Base-by-base conservation (phyloP, 768 basidiomycete species). In the Suillus variegatus region DNA sequence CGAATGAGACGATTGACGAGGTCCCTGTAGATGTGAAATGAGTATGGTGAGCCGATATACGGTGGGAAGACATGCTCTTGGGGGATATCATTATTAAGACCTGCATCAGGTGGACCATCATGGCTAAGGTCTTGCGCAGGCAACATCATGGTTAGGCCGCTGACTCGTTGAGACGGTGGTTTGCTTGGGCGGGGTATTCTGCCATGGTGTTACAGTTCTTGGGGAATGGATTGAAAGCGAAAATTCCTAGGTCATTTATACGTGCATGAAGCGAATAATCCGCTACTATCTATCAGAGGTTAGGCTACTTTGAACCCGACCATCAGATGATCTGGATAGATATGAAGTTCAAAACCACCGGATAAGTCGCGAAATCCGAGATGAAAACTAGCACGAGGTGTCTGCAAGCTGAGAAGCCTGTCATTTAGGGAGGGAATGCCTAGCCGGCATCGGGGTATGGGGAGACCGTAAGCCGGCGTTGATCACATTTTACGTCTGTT, bases 1-100 rank as follows among this genome's bases (percentile, higher is more conserved):
- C 55, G 38, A 35, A 68, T 67, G 28, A 68, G 62, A 46, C 60
- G 57, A 22, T 36, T 57, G 20, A 68, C 67, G 35, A 68, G 67
- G 38, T 68, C 67, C n/a, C 66, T 61, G 47, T 38, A 18, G 22
- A 25, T 38, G 16, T 3, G 38, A 25, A 9, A 38, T 58, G 38
- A 41, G 57, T 5, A 41, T 4, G 16, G 10, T 41, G 38, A 41
- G 57, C 57, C 16, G 16, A 58, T 18, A 25, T 41, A 18, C 9
- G 20, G 57, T 25, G 9, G 2, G 57, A 41, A 22, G 40, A 41
- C 57, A 18, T 58, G 7, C 57, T 41, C 57, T 40, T 58, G 9
- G 13, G 56, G 38, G 57, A 58, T 58, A 40, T 58, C 38, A 18
- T 40, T 16, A 25, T 16, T 58, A 14, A 22, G 38, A 40, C 35